phyloP scores from a whole-genome alignment of 768 basidiomycete genomes.

The Lentinula sp. region DNA sequence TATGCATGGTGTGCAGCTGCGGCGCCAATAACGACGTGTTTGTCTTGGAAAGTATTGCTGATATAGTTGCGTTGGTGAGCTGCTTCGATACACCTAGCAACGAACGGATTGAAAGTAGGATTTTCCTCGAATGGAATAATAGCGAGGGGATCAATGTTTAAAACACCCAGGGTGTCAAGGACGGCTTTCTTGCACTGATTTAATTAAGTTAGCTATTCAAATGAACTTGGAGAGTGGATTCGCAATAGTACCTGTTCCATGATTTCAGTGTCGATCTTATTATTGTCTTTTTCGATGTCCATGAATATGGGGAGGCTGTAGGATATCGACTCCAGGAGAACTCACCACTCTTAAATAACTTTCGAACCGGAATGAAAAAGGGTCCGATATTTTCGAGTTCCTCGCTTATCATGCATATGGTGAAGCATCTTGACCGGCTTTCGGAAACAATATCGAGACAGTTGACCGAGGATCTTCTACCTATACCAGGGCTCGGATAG shows the following conservation, averaged over 20 bases:
- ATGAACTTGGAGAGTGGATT: no score
- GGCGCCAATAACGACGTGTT: neutral
- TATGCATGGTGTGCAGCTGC: neutral
- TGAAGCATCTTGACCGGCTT: no score
- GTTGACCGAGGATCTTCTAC: no score
- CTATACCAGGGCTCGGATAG: no score
- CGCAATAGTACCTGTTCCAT: neutral
- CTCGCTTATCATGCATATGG: no score
- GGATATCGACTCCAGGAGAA: no score
- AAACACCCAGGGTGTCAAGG: conserved; percentile 2
- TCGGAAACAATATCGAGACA: no score
- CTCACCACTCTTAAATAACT: no score
- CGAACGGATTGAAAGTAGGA: conserved; percentile 5
- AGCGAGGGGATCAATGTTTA: conserved; percentile 5
- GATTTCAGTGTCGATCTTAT: neutral
- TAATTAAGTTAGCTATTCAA: neutral
- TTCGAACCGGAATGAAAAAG: no score
- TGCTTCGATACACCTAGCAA: conserved; percentile 6
- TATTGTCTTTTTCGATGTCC: neutral
- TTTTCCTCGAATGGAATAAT: conserved; percentile 7
- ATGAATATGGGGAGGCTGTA: no score
- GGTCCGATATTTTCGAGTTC: no score
- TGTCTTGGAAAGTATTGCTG: conserved; percentile 1
- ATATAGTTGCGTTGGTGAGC: conserved; percentile 6
- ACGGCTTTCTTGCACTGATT: conserved; percentile 5